Percentiles rank a stretch among this genome's conserved stretches.
These are phyloP conservation scores for Russula sp. DNA, from an alignment of 768 basidiomycete species.

Conservation along the genomic window DNA sequence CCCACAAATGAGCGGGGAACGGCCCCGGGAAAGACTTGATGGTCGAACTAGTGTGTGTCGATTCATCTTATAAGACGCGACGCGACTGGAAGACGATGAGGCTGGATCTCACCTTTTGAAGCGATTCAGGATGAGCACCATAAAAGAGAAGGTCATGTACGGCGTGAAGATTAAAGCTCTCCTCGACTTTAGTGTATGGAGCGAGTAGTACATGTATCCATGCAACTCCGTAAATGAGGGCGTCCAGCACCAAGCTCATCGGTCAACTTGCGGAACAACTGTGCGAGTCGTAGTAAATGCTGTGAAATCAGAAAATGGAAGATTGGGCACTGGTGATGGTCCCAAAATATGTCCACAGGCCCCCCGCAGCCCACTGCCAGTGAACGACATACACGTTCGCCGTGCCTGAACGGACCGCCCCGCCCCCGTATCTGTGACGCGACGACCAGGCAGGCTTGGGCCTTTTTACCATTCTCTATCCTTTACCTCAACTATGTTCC, in stretches of 20 bases:
- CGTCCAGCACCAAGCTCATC: conserved; percentile 43
- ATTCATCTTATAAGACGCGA: background rate
- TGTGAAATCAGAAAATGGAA: too few relatives aligned
- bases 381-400: background rate
- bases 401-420: background rate
- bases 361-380: background rate
- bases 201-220: conserved; percentile 70
- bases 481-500: background rate
- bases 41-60: conserved; percentile 65
- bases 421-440: background rate
- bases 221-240: conserved; percentile 42
- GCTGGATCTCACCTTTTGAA: conserved; percentile 39
- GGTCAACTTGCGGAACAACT: background rate
- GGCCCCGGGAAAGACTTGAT: conserved; percentile 80
- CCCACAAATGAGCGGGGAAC: conserved; percentile 87
- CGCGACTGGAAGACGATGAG: background rate
- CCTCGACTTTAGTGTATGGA: conserved; percentile 96
- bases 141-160: conserved; percentile 82
- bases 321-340: too few relatives aligned
- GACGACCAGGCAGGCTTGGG: background rate
- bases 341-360: background rate
- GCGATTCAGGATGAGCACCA: conserved; percentile 42
- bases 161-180: conserved; percentile 93
- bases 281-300: background rate
- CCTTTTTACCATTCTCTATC: background rate